Evolutionary conservation across 2,329 filamentous ascomycete species (phyloP).

Genomic region (Plectosphaerella cucumerina): DNA sequence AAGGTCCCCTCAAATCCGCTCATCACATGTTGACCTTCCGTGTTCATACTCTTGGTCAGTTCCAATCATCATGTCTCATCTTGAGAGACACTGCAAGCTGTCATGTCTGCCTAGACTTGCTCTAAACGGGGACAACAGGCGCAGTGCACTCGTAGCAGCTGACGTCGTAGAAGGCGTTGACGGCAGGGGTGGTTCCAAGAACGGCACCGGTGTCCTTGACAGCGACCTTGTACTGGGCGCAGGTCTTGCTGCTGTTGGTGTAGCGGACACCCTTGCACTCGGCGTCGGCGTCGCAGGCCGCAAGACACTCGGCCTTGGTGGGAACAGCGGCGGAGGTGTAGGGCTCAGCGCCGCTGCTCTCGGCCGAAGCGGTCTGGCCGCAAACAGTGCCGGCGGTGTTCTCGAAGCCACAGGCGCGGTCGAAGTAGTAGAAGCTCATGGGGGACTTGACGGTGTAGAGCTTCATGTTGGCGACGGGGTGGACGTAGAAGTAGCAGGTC

Average conservation of each 20-base stretch:
- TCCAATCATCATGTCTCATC: no score
- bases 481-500: neutral
- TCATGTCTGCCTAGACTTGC: no score
- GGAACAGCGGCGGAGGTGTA: neutral
- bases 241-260: neutral
- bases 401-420: neutral
- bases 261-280: neutral
- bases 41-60: no score
- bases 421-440: conserved; percentile 1
- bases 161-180: neutral
- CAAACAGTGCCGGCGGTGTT: neutral
- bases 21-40: no score
- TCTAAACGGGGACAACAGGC: neutral
- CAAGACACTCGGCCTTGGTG: neutral
- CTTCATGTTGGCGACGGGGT: neutral
- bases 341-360: neutral
- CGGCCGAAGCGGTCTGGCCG: neutral
- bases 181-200: no score
- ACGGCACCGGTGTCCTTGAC: neutral
- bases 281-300: neutral
- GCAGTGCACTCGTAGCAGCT: neutral
- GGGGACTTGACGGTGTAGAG: neutral
- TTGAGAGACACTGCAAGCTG: no score
- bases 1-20: no score
- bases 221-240: neutral